phyloP scores from a whole-genome alignment of 805 yeast genomes.

The Vanderwaltozyma polyspora region DNA sequence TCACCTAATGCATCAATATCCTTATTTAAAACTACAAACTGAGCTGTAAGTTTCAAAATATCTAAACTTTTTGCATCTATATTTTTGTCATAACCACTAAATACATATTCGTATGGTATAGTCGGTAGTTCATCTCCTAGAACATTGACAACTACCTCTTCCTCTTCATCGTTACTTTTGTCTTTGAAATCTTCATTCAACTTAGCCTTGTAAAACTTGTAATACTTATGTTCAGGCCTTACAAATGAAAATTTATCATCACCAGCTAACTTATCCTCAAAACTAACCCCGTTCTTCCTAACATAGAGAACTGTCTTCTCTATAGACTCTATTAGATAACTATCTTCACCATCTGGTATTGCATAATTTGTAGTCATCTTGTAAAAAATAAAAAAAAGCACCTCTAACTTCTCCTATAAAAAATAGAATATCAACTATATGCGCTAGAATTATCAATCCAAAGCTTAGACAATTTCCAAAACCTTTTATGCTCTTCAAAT shows the following conservation, averaged over 20 bases:
- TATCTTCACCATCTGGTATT: constrained; percentile 14
- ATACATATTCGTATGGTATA: constrained; percentile 19
- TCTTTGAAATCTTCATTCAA: too few relatives aligned
- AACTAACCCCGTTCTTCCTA: constrained; percentile 50
- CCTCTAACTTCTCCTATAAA: too few relatives aligned
- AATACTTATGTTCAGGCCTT: constrained; percentile 39
- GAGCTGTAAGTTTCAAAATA: constrained; percentile 61
- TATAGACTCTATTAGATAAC: constrained; percentile 37
- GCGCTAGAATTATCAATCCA: too few relatives aligned
- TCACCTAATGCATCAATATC: constrained; percentile 33
- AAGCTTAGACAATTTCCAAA: too few relatives aligned
- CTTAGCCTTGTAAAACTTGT: constrained; percentile 39
- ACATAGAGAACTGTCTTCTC: constrained; percentile 68
- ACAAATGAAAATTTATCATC: constrained; percentile 57
- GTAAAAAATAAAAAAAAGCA: background rate
- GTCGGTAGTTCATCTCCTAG: constrained; percentile 1
- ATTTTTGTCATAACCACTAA: constrained; percentile 21
- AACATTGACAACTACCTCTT: too few relatives aligned
- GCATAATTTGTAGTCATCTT: background rate
- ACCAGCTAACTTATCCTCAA: constrained; percentile 49
- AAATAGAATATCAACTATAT: too few relatives aligned
- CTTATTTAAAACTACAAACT: constrained; percentile 54
- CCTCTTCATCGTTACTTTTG: too few relatives aligned
- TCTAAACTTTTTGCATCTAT: constrained; percentile 57
- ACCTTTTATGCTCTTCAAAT: too few relatives aligned